Evolutionary conservation across 73 alveolate genomes (phyloP), one percentile per base, ranked within the genome.

Genomic region (Urostyla sp.): DNA sequence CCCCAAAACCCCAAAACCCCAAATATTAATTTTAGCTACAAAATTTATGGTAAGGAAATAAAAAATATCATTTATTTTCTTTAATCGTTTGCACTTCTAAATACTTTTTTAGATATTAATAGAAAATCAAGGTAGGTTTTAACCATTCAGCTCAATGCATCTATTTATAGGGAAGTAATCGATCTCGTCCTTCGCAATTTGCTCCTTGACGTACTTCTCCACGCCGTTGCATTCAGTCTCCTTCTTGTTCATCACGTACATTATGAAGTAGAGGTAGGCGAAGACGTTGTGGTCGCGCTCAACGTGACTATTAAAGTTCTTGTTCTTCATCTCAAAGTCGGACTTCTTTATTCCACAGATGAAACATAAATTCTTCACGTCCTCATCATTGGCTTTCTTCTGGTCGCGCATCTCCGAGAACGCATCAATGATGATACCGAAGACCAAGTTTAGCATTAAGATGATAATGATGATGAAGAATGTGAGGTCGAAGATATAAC

Each of bases 381-480:
- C 98, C 66, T 88, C 60, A 45, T 88, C 85, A 0, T 90, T 57
- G 50, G 69, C 89, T 7, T 89, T 67, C 58, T 91, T 93, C 63
- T 84, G 84, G 51, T 94, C 96, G 57, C 99, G 69, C 36, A 94
- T 56, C 44, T 91, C 98, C 37, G 96, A 94, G 79, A 96, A 96
- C 23, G 97, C 97, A 58, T 96, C 99, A 23, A 96, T 87, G 28
- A 96, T 94, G 59, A 96, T 92, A 34, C 98, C 98, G 54, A 92
- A 87, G 16, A 96, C 66, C 81, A 96, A 86, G 28, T 93, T 90
- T 67, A 92, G 89, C 34, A 94, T 58, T 84, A 94, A 63, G 48
- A 96, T 92, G 40, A 90, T 90, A 52, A 94, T 93, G 27, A 91
- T 57, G 75, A 95, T 79, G 77, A 92, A 96, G 91, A 94, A 96